Conservation (phyloP, 2,329 filamentous ascomycete species). For the Aspergillus tubingensis region DNA sequence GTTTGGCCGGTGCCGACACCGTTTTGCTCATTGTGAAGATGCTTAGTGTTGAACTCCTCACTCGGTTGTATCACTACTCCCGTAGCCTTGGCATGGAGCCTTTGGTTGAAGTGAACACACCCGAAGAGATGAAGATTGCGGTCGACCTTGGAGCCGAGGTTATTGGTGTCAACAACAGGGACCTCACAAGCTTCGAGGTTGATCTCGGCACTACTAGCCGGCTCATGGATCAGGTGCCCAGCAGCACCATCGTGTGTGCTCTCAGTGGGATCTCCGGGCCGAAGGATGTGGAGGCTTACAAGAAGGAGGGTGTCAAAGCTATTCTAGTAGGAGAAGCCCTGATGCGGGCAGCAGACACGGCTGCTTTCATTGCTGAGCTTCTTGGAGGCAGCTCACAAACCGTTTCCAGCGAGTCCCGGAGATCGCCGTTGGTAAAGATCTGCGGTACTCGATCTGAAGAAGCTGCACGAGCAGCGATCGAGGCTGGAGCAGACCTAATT, state of each 20-base stretch:
- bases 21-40: constrained; percentile 98
- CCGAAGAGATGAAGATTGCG: constrained; percentile 87
- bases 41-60: constrained; percentile 74
- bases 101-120: constrained; percentile 92
- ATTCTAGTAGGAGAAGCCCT: constrained; percentile 93
- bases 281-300: constrained; percentile 84
- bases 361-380: constrained; percentile 78
- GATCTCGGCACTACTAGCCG: constrained; percentile 90
- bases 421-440: constrained; percentile 78
- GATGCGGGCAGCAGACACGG: constrained; percentile 85
- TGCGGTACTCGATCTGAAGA: constrained; percentile 86
- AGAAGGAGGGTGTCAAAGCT: constrained; percentile 85
- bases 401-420: constrained; percentile 20
- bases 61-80: constrained; percentile 83
- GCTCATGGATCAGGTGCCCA: constrained; percentile 80
- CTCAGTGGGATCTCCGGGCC: constrained; percentile 90
- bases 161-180: constrained; percentile 97
- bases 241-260: constrained; percentile 85
- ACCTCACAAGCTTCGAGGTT: constrained; percentile 94
- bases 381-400: constrained; percentile 59
- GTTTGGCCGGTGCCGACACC: constrained; percentile 90
- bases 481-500: constrained; percentile 86
- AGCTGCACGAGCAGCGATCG: constrained; percentile 75
- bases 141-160: constrained; percentile 84
- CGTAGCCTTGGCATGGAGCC: constrained; percentile 93